Base-by-base conservation (phyloP, 2,329 filamentous ascomycete species). In the Nakataea oryzae region DNA sequence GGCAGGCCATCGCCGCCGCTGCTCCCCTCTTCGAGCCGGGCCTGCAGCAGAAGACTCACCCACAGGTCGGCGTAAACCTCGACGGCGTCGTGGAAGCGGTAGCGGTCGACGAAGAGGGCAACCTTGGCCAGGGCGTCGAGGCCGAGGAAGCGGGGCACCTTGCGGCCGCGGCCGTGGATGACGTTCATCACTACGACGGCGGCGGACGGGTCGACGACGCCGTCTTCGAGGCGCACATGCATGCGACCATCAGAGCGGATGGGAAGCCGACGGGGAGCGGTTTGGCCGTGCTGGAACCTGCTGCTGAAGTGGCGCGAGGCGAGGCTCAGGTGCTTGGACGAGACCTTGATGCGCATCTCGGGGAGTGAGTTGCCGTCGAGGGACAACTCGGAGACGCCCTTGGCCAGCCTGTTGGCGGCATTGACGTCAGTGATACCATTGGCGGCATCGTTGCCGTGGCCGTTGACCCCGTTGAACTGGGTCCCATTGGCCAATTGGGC, bases 91-190 rank as follows among this genome's bases (percentile, higher is more conserved):
- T 70, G 65, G 63, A 77, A 76, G 60, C 72, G 69, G 64, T 77
- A 78, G 30, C 73, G 74, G 62, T 79, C 75, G 6, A 77, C 72
- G 21, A 81, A 69, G 3, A 75, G 69, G 5, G 76, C 76, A 6
- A 81, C 69, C 62, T 77, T 74, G n/a, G 73, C 73, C 13, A 82
- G 69, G 12, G 72, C 69, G n/a, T 79, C 74, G 6, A 80, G 67
- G 41, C 66, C 68, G 0, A 80, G 64, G 0, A 63, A 58, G 54
- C 67, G 68, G 0, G 78, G 77, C 17, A 81, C 72, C 55, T 74
- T 71, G n/a, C 70, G 64, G 17, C 71, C 73, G 3, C 73, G 73
- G 59, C 74, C 71, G 67, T 82, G 79, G 12, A 82, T 68, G n/a
- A 78, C 75, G 63, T 78, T 74, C 58, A 81, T 68, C 9, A 80